Evolutionary conservation across 305 asterid genomes (phyloP).

Genomic region (Solanum hybrid): DNA sequence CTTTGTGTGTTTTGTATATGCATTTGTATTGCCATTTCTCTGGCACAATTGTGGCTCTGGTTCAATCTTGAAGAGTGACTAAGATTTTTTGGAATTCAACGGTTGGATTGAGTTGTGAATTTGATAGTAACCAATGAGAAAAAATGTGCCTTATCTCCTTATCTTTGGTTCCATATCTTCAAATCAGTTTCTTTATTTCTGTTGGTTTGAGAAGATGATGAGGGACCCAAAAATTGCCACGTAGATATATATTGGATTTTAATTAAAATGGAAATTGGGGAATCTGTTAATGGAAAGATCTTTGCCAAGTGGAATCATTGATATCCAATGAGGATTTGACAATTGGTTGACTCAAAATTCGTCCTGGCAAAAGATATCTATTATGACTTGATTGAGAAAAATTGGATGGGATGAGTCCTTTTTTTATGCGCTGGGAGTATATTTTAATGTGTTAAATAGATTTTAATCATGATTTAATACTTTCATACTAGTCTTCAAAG

Average conservation of each 20-base stretch:
- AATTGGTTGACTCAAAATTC: not conserved
- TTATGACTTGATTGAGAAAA: not conserved
- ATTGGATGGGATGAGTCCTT: not conserved
- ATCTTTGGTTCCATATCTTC: slow-evolving; percentile 8
- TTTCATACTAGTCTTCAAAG: too few relatives aligned
- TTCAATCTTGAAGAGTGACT: not conserved
- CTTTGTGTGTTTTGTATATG: slow-evolving; percentile 1
- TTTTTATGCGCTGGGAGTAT: not conserved
- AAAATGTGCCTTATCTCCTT: slow-evolving; percentile 4
- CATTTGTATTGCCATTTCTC: slow-evolving; percentile 1
- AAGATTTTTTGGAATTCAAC: slow-evolving; percentile 7
- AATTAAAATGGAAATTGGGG: not conserved
- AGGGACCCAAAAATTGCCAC: not conserved
- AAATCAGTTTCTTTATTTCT: slow-evolving; percentile 3
- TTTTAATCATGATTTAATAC: too few relatives aligned
- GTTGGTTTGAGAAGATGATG: not conserved
- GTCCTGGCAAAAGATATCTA: not conserved
- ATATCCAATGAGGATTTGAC: slow-evolving; percentile 2
- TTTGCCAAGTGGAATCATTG: slow-evolving; percentile 3
- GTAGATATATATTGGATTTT: not conserved
- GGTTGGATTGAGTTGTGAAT: slow-evolving; percentile 2
- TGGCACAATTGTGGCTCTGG: slow-evolving; percentile 3
- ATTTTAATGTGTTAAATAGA: too few relatives aligned
- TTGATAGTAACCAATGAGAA: slow-evolving; percentile 4
- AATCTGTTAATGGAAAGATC: not conserved